Evolutionary conservation across 306 rosid genomes (phyloP).

Genomic region (Begonia fuchsioides): DNA sequence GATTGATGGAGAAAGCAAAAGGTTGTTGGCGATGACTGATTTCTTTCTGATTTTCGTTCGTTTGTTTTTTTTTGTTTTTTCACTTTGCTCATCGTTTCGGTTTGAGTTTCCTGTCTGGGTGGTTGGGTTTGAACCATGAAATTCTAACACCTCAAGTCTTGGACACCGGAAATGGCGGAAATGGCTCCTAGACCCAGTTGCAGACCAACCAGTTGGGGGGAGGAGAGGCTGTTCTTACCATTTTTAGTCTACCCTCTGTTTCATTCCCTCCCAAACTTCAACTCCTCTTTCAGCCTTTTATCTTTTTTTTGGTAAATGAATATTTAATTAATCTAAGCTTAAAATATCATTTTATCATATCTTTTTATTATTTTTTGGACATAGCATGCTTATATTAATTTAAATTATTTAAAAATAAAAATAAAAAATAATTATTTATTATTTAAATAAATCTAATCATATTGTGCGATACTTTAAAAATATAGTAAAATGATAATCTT

Average conservation of each 20-base stretch:
- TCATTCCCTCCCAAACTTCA: too few relatives aligned
- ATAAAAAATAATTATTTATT: too few relatives aligned
- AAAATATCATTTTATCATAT: too few relatives aligned
- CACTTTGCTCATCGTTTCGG: not conserved
- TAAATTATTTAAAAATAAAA: too few relatives aligned
- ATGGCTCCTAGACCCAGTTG: conserved; percentile 44
- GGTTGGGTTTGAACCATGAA: conserved; percentile 26
- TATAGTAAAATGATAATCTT: too few relatives aligned
- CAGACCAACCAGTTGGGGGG: conserved; percentile 41
- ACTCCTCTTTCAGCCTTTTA: too few relatives aligned
- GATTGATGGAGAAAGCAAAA: conserved; percentile 36
- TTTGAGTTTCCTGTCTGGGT: not conserved
- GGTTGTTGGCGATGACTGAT: conserved; percentile 4
- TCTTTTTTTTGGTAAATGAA: too few relatives aligned
- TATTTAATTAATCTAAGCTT: too few relatives aligned
- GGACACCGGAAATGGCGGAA: conserved; percentile 52
- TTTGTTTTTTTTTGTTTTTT: not conserved
- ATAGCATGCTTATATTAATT: too few relatives aligned
- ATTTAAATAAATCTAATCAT: too few relatives aligned
- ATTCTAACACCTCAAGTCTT: conserved; percentile 28
- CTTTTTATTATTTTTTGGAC: too few relatives aligned
- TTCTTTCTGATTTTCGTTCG: conserved; percentile 1
- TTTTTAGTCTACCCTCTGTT: conserved; percentile 1
- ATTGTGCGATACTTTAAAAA: too few relatives aligned
- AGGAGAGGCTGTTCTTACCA: conserved; percentile 30